A percentile compares a stretch with the other conserved stretches of the same genome.
Conservation (phyloP, 805 yeast species). For the Cyberlindnera lachancei region DNA sequence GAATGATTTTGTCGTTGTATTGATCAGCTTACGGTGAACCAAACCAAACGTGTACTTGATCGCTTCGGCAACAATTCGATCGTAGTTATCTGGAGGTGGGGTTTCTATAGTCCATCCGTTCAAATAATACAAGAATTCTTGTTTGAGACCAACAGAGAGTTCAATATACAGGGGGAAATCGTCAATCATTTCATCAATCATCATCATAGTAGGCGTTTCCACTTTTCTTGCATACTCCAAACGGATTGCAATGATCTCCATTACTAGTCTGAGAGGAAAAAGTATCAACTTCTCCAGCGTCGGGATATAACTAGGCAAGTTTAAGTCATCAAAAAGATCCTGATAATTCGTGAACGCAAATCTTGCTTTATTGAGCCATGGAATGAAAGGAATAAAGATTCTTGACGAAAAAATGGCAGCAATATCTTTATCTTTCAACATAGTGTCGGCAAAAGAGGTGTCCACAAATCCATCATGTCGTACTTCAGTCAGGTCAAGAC, state of each 20-base stretch:
- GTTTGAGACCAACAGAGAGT: constrained; percentile 68
- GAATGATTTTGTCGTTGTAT: constrained; percentile 64
- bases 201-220: constrained; percentile 85
- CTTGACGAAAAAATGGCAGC: constrained; percentile 64
- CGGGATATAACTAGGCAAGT: constrained; percentile 66
- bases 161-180: constrained; percentile 74
- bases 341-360: constrained; percentile 58
- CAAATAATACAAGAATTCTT: constrained; percentile 53
- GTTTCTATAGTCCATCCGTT: constrained; percentile 63
- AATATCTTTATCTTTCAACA: constrained; percentile 74
- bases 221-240: constrained; percentile 71
- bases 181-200: constrained; percentile 88
- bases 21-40: constrained; percentile 69
- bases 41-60: constrained; percentile 64
- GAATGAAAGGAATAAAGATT: constrained; percentile 60
- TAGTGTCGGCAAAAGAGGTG: constrained; percentile 71
- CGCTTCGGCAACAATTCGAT: constrained; percentile 63
- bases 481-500: constrained; percentile 50
- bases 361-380: constrained; percentile 78
- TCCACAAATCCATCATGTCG: constrained; percentile 41
- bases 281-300: constrained; percentile 56
- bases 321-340: constrained; percentile 54
- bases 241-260: constrained; percentile 69
- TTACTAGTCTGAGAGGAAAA: constrained; percentile 74
- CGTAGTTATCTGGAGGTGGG: constrained; percentile 55